A percentile compares a stretch with the other conserved stretches of the same genome.
Evolutionary conservation across 2,329 filamentous ascomycete genomes (phyloP).

Genomic region (Cucurbitaria berberidis): DNA sequence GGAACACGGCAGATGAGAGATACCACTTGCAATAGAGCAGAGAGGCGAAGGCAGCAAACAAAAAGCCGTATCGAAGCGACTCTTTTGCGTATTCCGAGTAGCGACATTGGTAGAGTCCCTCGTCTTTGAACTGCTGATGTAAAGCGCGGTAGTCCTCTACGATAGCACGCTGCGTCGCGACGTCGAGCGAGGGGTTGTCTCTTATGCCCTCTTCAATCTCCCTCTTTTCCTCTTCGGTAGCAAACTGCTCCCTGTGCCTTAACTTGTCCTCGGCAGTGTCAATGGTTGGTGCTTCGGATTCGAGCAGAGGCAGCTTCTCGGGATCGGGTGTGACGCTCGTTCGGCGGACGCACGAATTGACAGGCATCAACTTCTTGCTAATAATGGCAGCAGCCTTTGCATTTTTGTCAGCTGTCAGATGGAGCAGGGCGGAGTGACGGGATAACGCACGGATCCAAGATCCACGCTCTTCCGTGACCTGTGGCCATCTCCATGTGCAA

Average conservation of each 20-base stretch:
- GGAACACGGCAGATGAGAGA: conserved; percentile 61
- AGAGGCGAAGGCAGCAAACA: conserved; percentile 59
- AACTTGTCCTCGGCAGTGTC: conserved; percentile 21
- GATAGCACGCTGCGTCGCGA: conserved; percentile 62
- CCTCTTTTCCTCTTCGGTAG: conserved; percentile 41
- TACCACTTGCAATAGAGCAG: conserved; percentile 61
- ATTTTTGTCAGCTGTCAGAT: conserved; percentile 23
- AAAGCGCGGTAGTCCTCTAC: conserved; percentile 62
- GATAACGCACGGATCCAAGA: conserved; percentile 35
- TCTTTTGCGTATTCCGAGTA: conserved; percentile 67
- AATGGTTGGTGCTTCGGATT: conserved; percentile 8
- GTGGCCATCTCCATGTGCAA: conserved; percentile 15
- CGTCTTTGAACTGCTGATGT: conserved; percentile 61
- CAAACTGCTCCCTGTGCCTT: conserved; percentile 38
- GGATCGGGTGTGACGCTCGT: conserved; percentile 20
- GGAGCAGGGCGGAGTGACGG: conserved; percentile 3
- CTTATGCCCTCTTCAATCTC: conserved; percentile 47
- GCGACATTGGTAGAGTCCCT: conserved; percentile 65
- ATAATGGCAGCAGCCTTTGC: conserved; percentile 33
- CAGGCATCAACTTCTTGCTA: conserved; percentile 33
- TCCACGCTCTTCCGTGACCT: conserved; percentile 30
- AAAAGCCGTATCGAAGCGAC: conserved; percentile 57
- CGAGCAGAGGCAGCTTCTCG: conserved; percentile 31
- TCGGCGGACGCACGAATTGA: conserved; percentile 30
- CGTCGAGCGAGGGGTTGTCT: conserved; percentile 60